These are phyloP conservation scores for Rhodotorula sp. DNA, from an alignment of 1,284 basidiomycete genomes.

Conservation along the genomic window DNA sequence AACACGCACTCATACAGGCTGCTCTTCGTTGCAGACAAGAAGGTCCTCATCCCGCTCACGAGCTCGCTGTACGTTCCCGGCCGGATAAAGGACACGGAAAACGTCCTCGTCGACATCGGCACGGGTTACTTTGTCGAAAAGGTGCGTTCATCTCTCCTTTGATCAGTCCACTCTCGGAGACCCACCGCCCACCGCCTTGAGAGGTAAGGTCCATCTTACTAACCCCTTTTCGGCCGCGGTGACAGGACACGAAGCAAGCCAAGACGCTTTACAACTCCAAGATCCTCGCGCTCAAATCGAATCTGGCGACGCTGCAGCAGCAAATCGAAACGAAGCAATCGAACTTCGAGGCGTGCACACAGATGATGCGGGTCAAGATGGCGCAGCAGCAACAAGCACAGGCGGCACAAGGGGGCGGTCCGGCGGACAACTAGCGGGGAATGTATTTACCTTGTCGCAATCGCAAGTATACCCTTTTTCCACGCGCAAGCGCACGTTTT, in stretches of 20 bases:
- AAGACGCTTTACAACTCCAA: slow-evolving; percentile 43
- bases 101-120: slow-evolving; percentile 91
- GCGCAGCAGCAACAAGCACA: slow-evolving; percentile 11
- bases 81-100: slow-evolving; percentile 73
- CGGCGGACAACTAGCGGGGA: neutral
- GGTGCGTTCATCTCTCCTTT: slow-evolving; percentile 55
- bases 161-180: no score
- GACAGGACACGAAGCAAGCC: slow-evolving; percentile 42
- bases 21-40: slow-evolving; percentile 58
- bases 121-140: slow-evolving; percentile 97
- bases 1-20: neutral
- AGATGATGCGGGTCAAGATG: slow-evolving; percentile 34
- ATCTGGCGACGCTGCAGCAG: slow-evolving; percentile 73
- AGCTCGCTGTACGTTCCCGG: slow-evolving; percentile 94
- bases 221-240: neutral
- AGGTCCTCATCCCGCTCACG: slow-evolving; percentile 85
- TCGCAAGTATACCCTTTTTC: neutral
- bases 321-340: slow-evolving; percentile 86
- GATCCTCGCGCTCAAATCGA: slow-evolving; percentile 51
- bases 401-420: neutral
- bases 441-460: neutral
- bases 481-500: no score
- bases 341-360: slow-evolving; percentile 37
- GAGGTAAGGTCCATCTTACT: neutral
- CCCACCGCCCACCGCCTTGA: no score